Evolutionary conservation across 2,329 filamentous ascomycete species (phyloP).

Genomic region (Xylariales sp.): DNA sequence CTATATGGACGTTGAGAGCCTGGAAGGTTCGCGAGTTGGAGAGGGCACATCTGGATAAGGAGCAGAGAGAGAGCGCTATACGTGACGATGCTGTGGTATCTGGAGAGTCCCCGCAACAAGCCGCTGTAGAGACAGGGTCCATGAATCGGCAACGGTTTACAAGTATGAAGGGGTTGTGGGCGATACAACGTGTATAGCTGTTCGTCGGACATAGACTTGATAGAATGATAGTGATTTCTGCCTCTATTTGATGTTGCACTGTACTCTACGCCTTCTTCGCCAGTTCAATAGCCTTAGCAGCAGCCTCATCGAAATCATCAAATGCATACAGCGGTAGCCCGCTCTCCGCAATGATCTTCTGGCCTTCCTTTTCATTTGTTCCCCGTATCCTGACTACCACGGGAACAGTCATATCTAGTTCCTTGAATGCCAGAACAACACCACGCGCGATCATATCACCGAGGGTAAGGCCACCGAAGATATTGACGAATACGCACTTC

Average conservation of each 20-base stretch:
- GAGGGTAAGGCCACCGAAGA: conserved; percentile 56
- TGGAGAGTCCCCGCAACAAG: neutral
- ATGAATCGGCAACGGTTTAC: conserved; percentile 12
- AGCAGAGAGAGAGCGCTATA: conserved; percentile 23
- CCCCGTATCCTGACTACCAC: conserved; percentile 75
- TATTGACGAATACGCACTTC: conserved; percentile 49
- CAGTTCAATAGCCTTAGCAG: conserved; percentile 59
- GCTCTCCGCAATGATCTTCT: conserved; percentile 64
- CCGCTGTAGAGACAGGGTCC: conserved; percentile 14
- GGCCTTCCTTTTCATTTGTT: conserved; percentile 67
- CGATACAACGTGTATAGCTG: no score
- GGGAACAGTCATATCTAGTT: conserved; percentile 61
- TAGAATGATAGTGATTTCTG: no score
- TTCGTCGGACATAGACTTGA: no score
- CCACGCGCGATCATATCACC: conserved; percentile 80
- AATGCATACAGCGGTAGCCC: conserved; percentile 65
- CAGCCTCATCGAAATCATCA: conserved; percentile 71
- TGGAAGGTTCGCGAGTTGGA: conserved; percentile 39
- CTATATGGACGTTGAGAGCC: conserved; percentile 33
- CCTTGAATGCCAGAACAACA: conserved; percentile 66
- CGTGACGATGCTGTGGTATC: conserved; percentile 20
- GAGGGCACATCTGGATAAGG: conserved; percentile 21
- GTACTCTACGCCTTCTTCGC: conserved; percentile 31
- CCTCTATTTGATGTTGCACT: no score
- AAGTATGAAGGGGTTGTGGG: conserved; percentile 14